phyloP scores from a whole-genome alignment of 179 eudicot species.

The Silene noctiflora region DNA sequence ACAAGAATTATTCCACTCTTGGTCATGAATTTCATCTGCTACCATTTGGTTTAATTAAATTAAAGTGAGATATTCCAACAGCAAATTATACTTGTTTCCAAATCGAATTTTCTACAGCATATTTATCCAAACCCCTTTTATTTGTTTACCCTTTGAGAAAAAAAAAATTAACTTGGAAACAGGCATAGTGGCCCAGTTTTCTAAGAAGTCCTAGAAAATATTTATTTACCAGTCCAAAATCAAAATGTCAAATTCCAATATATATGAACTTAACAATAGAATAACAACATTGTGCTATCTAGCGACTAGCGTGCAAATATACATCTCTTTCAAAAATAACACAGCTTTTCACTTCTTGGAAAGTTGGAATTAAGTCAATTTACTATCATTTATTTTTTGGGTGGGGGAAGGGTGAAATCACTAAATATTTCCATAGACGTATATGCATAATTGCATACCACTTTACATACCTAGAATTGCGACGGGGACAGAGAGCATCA shows the following conservation, averaged over 20 bases:
- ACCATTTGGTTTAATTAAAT: neutral
- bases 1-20: neutral
- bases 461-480: slow-evolving; percentile 58
- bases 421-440: neutral
- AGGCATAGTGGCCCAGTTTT: neutral
- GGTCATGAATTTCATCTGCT: neutral
- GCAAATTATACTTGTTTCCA: too few relatives aligned
- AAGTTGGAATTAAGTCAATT: too few relatives aligned
- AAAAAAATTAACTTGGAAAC: neutral
- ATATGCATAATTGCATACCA: neutral
- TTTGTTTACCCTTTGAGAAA: neutral
- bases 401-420: too few relatives aligned
- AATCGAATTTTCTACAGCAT: neutral
- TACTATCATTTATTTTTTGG: neutral
- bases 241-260: too few relatives aligned
- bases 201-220: neutral
- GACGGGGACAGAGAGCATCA: slow-evolving; percentile 90
- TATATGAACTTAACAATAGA: too few relatives aligned
- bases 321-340: too few relatives aligned
- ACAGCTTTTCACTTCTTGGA: neutral
- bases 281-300: too few relatives aligned
- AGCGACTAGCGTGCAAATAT: too few relatives aligned
- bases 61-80: neutral
- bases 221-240: too few relatives aligned
- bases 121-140: neutral